A percentile compares a stretch with the other conserved stretches of the same genome.
phyloP scores from a whole-genome alignment of 2,329 filamentous ascomycete genomes.

The Fusarium sp. region DNA sequence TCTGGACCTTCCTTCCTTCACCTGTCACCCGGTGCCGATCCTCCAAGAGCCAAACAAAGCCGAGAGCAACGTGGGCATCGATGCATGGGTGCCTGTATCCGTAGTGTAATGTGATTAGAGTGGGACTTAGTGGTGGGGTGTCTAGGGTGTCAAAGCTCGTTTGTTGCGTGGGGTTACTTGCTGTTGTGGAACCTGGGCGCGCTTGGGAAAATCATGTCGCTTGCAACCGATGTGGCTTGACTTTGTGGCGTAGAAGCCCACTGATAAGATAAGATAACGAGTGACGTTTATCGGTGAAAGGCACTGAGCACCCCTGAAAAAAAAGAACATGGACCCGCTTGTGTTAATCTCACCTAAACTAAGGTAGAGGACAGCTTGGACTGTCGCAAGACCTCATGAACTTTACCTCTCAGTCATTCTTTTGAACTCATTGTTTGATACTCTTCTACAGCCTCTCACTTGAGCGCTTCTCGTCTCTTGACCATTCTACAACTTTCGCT shows the following conservation, averaged over 20 bases:
- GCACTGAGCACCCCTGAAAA: conserved; percentile 42
- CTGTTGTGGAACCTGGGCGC: background rate
- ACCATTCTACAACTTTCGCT: conserved; percentile 8
- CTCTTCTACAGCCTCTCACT: conserved; percentile 10
- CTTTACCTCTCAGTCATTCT: conserved; percentile 26
- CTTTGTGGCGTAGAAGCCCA: no score
- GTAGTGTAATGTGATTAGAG: background rate
- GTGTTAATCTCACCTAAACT: conserved; percentile 35
- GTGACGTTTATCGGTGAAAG: conserved; percentile 18
- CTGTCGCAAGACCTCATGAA: conserved; percentile 43
- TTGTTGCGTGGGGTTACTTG: conserved; percentile 12
- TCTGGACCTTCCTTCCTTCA: conserved; percentile 6
- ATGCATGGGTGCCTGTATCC: background rate
- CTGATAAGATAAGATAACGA: conserved; percentile 11
- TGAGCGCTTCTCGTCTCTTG: conserved; percentile 3
- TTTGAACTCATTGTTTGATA: conserved; percentile 19
- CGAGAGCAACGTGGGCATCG: conserved; percentile 35
- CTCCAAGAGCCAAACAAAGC: conserved; percentile 23
- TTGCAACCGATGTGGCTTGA: background rate
- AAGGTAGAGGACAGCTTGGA: conserved; percentile 46
- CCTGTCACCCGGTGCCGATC: conserved; percentile 20
- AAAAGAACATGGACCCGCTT: conserved; percentile 34
- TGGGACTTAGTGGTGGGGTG: conserved; percentile 3
- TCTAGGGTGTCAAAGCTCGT: conserved; percentile 1
- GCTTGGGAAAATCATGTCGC: background rate